Conservation (phyloP, 2,329 filamentous ascomycete genomes). For the Verticillium dahliae region DNA sequence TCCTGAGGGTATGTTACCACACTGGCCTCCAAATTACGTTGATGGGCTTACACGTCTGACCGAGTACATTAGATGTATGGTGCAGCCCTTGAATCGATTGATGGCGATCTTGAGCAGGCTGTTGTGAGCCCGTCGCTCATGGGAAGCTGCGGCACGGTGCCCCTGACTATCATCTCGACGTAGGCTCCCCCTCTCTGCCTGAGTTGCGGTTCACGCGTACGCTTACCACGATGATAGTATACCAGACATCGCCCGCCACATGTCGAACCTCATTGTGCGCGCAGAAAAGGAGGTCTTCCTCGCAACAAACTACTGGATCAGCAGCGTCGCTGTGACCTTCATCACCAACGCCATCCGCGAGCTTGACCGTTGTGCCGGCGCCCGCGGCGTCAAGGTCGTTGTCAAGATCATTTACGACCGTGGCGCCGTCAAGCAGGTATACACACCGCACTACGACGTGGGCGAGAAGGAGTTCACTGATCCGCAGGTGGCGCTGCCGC, state of each 20-base stretch:
- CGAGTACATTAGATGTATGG: conserved; percentile 50
- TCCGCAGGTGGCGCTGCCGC: conserved; percentile 53
- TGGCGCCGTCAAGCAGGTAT: conserved; percentile 55
- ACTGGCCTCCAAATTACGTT: neutral
- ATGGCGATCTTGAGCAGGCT: conserved; percentile 42
- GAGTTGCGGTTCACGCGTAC: neutral
- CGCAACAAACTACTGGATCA: conserved; percentile 71
- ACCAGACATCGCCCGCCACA: conserved; percentile 66
- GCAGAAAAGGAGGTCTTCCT: conserved; percentile 68
- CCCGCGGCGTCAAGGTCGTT: conserved; percentile 47
- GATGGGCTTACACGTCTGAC: neutral
- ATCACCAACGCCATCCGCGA: conserved; percentile 64
- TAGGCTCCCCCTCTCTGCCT: conserved; percentile 16
- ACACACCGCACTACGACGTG: conserved; percentile 60
- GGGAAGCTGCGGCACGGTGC: conserved; percentile 53
- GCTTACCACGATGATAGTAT: conserved; percentile 28
- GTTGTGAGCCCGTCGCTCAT: conserved; percentile 46
- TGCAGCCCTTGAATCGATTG: conserved; percentile 52
- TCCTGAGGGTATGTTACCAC: conserved; percentile 43
- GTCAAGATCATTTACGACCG: conserved; percentile 74
- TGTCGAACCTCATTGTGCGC: conserved; percentile 68
- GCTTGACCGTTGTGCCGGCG: conserved; percentile 57
- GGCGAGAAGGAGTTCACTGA: conserved; percentile 50
- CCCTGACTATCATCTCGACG: conserved; percentile 62
- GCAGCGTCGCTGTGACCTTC: conserved; percentile 59